Evolutionary conservation across 75 land plant genomes (phyloP), one percentile per base, ranked within the genome.

Genomic region (Picea glauca): DNA sequence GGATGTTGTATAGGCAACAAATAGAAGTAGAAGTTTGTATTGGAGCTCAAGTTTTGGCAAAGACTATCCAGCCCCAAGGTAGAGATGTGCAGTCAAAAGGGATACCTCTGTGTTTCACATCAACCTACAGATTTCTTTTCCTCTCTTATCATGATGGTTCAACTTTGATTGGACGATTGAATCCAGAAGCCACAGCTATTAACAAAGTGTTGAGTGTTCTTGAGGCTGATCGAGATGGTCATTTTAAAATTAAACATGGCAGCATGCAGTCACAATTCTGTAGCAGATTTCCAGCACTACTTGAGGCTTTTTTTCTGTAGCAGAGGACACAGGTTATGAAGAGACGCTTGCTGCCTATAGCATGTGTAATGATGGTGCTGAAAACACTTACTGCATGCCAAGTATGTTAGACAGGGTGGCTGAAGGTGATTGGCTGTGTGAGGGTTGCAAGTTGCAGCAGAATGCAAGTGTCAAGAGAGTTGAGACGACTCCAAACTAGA

Each of bases 221-320:
- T 80, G 99, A 96, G 77, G 78, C 78, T 70, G 99, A 96, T 5
- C 88, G 86, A 62, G 99, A 93, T 81, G 86, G 87, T 23, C 93
- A 90, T 26, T 26, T 26, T 26, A 26, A 26, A 26, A 26, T 26
- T 26, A 26, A 26, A 26, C 26, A 26, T 26, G 26, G 26, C 26
- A 26, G 26, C 26, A 26, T 26, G 26, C 26, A 26, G 26, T 26
- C 26, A 26, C 26, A 26, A 26, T 26, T 26, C 26, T 26, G 26
- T 26, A 26, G 26, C 26, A 26, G 26, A 26, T 26, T 26, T 26
- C 26, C 26, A 26, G 26, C 26, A 26, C 26, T 26, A 26, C 26
- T 26, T 26, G 26, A 26, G 26, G 26, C 26, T 26, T 26, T 26
- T 26, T 26, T 26, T 26, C 26, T 26, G 26, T 26, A 26, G 26